Evolutionary conservation across 345 rosid species (phyloP).

Genomic region (Eucalyptus coolabah): DNA sequence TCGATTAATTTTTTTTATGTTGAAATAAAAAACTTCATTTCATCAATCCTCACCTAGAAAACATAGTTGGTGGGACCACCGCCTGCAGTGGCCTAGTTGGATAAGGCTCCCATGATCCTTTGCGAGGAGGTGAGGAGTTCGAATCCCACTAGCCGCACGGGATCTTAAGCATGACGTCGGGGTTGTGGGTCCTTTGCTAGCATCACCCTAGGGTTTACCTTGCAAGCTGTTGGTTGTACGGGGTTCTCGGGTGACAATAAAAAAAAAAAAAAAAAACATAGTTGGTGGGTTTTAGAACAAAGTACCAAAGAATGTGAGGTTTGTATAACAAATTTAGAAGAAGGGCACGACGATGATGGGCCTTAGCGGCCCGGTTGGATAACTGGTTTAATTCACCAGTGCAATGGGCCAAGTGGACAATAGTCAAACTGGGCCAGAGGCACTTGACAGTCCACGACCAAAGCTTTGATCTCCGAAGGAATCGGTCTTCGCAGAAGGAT

Average conservation of each 20-base stretch:
- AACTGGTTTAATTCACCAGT: neutral
- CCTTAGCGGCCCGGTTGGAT: neutral
- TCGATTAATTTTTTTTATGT: neutral
- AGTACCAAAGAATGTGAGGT: neutral
- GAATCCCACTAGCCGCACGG: too few species aligned
- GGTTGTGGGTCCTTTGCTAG: too few species aligned
- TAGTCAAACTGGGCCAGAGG: neutral
- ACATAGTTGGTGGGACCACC: neutral
- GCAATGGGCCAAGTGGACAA: neutral
- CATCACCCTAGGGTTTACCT: too few species aligned
- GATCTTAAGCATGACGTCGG: too few species aligned
- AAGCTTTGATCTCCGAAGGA: neutral
- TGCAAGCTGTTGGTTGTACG: too few species aligned
- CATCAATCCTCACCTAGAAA: neutral
- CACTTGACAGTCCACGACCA: neutral
- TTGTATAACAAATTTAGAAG: neutral
- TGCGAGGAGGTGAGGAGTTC: too few species aligned
- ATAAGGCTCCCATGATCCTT: too few species aligned
- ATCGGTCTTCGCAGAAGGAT: neutral
- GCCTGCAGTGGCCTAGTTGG: too few species aligned
- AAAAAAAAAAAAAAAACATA: too few species aligned
- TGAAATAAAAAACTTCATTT: too few species aligned
- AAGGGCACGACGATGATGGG: neutral
- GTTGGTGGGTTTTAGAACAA: neutral
- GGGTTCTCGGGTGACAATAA: too few species aligned